Evolutionary conservation across 768 basidiomycete species (phyloP).

Genomic region (Xerocomus potaroensis): DNA sequence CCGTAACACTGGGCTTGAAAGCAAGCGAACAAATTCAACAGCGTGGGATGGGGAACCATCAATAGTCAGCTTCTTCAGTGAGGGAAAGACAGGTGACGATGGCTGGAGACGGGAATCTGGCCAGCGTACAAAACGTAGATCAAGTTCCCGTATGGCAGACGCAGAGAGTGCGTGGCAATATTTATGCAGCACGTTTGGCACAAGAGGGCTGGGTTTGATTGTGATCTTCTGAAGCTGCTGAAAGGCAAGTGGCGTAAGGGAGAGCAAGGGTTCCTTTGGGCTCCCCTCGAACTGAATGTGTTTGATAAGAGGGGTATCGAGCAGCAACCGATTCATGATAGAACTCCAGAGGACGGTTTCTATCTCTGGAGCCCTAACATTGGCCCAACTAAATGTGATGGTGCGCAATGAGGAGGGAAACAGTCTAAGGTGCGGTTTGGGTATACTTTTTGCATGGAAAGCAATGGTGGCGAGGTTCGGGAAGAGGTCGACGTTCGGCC

Average conservation of each 20-base stretch:
- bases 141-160: constrained; percentile 18
- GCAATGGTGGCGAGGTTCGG: constrained; percentile 16
- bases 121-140: constrained; percentile 23
- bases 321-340: constrained; percentile 15
- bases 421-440: constrained; percentile 10
- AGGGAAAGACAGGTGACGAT: constrained; percentile 20
- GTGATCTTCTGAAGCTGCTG: constrained; percentile 16
- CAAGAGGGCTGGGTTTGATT: constrained; percentile 20
- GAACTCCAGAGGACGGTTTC: constrained; percentile 21
- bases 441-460: constrained; percentile 15
- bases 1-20: constrained; percentile 15
- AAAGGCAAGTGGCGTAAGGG: constrained; percentile 16
- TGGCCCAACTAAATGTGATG: constrained; percentile 20
- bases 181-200: constrained; percentile 24
- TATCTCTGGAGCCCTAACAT: constrained; percentile 7
- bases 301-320: constrained; percentile 20
- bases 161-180: constrained; percentile 19
- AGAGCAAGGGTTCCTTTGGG: constrained; percentile 16
- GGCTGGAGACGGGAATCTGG: constrained; percentile 17
- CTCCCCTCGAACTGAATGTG: constrained; percentile 23
- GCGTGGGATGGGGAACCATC: constrained; percentile 19
- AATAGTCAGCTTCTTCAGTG: constrained; percentile 16
- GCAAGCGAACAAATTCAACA: constrained; percentile 19
- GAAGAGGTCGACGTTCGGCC: constrained; percentile 24
- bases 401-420: constrained; percentile 23